Evolutionary conservation across 139 green algal genomes (phyloP).

Genomic region (Coelastrella sp.): DNA sequence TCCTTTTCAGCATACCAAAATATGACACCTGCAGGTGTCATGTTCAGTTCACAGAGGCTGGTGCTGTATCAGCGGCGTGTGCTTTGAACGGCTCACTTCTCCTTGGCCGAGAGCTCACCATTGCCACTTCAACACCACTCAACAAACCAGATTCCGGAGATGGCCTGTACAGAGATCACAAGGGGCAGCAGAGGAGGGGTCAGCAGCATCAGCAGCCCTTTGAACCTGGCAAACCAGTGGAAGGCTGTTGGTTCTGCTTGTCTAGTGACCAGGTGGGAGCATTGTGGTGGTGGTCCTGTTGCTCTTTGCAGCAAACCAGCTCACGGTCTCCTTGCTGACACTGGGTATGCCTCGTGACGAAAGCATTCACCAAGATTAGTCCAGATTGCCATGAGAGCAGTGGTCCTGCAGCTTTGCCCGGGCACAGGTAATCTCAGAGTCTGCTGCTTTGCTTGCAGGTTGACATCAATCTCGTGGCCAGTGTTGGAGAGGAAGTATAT

Average conservation of each 20-base stretch:
- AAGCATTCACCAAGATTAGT: neutral
- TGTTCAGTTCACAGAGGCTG: conserved; percentile 6
- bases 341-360: too few relatives aligned
- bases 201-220: conserved; percentile 32
- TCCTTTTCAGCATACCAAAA: too few relatives aligned
- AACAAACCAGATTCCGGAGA: neutral
- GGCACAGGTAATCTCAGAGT: too few relatives aligned
- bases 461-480: conserved; percentile 64
- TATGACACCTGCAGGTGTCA: too few relatives aligned
- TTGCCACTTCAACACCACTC: conserved; percentile 34
- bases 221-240: conserved; percentile 70
- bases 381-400: too few relatives aligned
- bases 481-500: conserved; percentile 85
- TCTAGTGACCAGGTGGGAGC: conserved; percentile 18
- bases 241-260: conserved; percentile 54
- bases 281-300: neutral
- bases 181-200: neutral
- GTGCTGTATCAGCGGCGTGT: conserved; percentile 26
- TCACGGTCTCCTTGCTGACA: too few relatives aligned
- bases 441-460: conserved; percentile 44
- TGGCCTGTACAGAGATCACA: neutral
- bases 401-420: too few relatives aligned
- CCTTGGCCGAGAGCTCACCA: neutral
- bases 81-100: conserved; percentile 21
- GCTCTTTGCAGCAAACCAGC: neutral